Conservation (phyloP, 2,329 filamentous ascomycete genomes). For the Neonectria faginata region DNA sequence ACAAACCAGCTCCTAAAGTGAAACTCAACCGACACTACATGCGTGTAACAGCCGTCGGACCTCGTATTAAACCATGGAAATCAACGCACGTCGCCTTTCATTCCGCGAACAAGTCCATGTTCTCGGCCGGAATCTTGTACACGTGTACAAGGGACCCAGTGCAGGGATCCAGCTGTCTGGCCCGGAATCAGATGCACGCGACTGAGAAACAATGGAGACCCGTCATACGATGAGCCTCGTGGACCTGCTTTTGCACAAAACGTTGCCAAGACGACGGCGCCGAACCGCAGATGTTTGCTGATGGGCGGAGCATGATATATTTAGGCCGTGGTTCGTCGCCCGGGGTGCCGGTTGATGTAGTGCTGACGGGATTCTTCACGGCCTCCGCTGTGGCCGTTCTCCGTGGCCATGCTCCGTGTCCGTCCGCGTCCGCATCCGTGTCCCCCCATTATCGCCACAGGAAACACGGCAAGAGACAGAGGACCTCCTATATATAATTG, state of each 20-base stretch:
- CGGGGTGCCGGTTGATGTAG: background rate
- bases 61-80: conserved; percentile 31
- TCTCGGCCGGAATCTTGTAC: conserved; percentile 24
- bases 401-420: background rate
- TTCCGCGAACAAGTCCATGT: conserved; percentile 7
- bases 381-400: background rate
- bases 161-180: conserved; percentile 21
- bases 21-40: conserved; percentile 16
- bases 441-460: background rate
- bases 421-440: background rate
- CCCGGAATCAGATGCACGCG: background rate
- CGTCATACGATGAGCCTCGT: background rate
- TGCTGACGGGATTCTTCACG: background rate
- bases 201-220: background rate
- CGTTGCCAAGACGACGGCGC: background rate
- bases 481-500: background rate
- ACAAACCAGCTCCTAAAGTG: background rate
- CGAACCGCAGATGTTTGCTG: background rate
- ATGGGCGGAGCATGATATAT: background rate
- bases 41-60: conserved; percentile 32
- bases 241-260: background rate
- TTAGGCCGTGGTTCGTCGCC: background rate
- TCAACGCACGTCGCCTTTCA: background rate
- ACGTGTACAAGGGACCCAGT: conserved; percentile 26
- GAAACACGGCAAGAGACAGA: background rate